phyloP scores from a whole-genome alignment of 805 yeast species.

The Hanseniaspora vineae region DNA sequence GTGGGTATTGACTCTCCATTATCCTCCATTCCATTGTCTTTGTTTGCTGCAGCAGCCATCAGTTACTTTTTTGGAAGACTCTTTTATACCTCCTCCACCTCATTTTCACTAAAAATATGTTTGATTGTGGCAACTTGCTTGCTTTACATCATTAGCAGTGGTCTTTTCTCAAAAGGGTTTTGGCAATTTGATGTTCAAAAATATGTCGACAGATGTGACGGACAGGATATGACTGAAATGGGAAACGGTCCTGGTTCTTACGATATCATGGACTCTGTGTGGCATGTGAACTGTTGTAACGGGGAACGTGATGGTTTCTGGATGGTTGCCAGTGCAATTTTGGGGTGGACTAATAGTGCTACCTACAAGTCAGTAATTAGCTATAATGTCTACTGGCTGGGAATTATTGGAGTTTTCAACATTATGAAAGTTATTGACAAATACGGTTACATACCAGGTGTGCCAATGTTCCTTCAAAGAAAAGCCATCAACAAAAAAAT shows the following conservation, averaged over 20 bases:
- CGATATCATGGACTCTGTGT: conserved; percentile 61
- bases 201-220: conserved; percentile 62
- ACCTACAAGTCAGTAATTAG: conserved; percentile 76
- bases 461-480: conserved; percentile 52
- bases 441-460: conserved; percentile 42
- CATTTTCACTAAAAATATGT: conserved; percentile 62
- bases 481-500: conserved; percentile 34
- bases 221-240: conserved; percentile 74
- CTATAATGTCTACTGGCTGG: conserved; percentile 60
- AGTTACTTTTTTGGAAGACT: conserved; percentile 55
- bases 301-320: conserved; percentile 86
- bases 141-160: conserved; percentile 75
- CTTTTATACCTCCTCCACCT: conserved; percentile 69
- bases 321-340: conserved; percentile 80
- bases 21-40: conserved; percentile 51
- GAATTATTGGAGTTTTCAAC: conserved; percentile 30
- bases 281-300: conserved; percentile 95
- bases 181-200: conserved; percentile 81
- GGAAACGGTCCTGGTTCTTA: conserved; percentile 93
- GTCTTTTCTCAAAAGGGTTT: conserved; percentile 72
- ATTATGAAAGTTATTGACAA: conserved; percentile 40
- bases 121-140: conserved; percentile 66
- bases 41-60: conserved; percentile 39
- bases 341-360: conserved; percentile 93
- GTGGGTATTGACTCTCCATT: conserved; percentile 64